phyloP scores from a whole-genome alignment of 331 rosid species.

The Acacia concinna region DNA sequence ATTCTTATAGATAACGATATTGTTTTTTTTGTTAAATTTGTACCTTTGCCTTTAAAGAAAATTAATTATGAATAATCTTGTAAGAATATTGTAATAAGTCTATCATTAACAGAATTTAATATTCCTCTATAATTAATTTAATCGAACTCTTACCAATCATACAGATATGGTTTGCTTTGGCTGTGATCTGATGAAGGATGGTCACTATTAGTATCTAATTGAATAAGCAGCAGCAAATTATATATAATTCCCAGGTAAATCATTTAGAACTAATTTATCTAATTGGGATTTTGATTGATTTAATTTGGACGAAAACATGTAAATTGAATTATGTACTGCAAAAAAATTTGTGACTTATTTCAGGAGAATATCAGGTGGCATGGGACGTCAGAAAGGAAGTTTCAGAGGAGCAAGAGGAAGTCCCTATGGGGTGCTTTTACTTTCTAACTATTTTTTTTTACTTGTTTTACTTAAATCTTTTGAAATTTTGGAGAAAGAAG shows the following conservation, averaged over 20 bases:
- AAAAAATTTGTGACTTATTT: background rate
- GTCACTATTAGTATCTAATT: background rate
- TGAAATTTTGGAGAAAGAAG: background rate
- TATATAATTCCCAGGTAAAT: background rate
- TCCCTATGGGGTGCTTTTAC: conserved; percentile 55
- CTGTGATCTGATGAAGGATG: background rate
- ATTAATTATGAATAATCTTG: background rate
- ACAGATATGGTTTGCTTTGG: background rate
- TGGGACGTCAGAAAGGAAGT: conserved; percentile 35
- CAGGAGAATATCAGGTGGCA: conserved; percentile 35
- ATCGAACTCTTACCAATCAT: background rate
- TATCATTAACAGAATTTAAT: background rate
- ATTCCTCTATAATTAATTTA: background rate
- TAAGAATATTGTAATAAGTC: background rate
- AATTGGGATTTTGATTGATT: background rate
- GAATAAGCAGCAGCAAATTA: background rate
- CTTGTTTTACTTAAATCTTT: too few relatives aligned
- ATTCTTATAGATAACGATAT: too few relatives aligned
- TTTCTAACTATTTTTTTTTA: too few relatives aligned
- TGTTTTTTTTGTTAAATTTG: too few relatives aligned
- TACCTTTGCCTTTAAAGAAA: too few relatives aligned
- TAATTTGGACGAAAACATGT: background rate
- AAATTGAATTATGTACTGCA: background rate
- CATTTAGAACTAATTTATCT: background rate
- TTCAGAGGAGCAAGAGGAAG: background rate